A percentile compares a stretch with the other conserved stretches of the same genome.
phyloP scores from a whole-genome alignment of 2,329 filamentous ascomycete species.

The Phaeoacremonium minimum region DNA sequence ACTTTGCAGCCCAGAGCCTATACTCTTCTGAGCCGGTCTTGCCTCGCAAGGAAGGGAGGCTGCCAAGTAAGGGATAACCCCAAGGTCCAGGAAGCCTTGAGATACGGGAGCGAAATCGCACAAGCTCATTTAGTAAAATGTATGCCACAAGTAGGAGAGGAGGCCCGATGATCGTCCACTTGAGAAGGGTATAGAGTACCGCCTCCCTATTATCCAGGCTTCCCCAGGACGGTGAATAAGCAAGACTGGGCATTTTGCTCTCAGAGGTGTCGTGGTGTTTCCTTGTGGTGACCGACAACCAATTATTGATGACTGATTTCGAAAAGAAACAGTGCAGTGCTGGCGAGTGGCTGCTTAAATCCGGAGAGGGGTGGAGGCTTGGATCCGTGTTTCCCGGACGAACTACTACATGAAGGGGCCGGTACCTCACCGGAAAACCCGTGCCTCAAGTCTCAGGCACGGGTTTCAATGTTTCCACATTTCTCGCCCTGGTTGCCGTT shows the following conservation, averaged over 20 bases:
- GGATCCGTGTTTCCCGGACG: background rate
- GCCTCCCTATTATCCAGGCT: background rate
- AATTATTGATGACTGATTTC: background rate
- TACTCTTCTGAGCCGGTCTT: background rate
- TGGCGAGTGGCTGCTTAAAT: background rate
- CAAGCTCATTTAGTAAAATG: background rate
- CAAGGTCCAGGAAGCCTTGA: background rate
- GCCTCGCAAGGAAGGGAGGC: background rate
- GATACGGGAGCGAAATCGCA: background rate
- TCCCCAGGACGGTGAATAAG: background rate
- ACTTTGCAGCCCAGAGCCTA: background rate
- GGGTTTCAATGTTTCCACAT: background rate
- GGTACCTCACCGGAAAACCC: background rate
- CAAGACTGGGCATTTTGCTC: background rate
- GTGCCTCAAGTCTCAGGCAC: background rate
- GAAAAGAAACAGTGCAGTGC: background rate
- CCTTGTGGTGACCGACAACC: no score
- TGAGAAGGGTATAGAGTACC: background rate
- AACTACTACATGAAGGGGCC: background rate
- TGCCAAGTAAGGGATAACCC: background rate
- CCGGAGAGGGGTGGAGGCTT: background rate
- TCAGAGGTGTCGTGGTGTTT: no score
- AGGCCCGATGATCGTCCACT: background rate
- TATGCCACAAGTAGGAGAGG: background rate
- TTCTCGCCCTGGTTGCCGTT: background rate